Base-by-base conservation (phyloP, 306 rosid species). In the Acacia crassicarpa region DNA sequence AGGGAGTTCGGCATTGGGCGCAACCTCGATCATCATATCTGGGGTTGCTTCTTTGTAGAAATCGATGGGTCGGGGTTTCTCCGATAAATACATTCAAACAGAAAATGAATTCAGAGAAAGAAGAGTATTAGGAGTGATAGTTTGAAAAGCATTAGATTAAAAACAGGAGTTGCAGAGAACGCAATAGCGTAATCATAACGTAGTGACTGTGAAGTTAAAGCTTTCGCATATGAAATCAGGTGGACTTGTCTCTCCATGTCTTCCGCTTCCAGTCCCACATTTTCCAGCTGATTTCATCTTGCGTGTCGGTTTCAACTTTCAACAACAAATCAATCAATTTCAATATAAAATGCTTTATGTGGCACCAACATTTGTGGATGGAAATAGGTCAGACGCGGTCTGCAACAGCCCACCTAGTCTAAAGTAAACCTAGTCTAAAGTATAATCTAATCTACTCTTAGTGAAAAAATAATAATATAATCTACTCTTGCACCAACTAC, bases 11-110 rank as follows among this genome's bases (percentile, higher is more conserved):
- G 77, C 86, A 80, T 81, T 85, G 20, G 94, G 51, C 12, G 86
- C 92, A 0, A 91, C 92, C 80, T 94, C 98, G 38, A 94, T 89
- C 88, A 94, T 90, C 94, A 91, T 85, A 67, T 92, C 94, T 20
- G 93, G 86, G 43, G 78, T 25, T 7, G 72, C 84, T 81, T 87
- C 91, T 51, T 92, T 92, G 93, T 90, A 90, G 84, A 91, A 91
- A 78, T 89, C 90, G 25, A 92, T 87, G 14, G 97, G 88, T 8
- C 91, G 93, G 6, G 97, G 95, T 76, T 94, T 91, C 56, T 91
- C 95, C 0, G 97, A 85, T 82, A 90, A 35, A 80, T 93, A 94
- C 97, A 94, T 94, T 54, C 35, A 20, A 49, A 54, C 22, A 30
- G 78, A 51, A 38, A 67, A 3, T 22, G 40, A 17, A 67, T 63